Evolutionary conservation across 108 stramenopile genomes (phyloP), one percentile per base, ranked within the genome.

Genomic region (Pseudonitzschia multistriata): DNA sequence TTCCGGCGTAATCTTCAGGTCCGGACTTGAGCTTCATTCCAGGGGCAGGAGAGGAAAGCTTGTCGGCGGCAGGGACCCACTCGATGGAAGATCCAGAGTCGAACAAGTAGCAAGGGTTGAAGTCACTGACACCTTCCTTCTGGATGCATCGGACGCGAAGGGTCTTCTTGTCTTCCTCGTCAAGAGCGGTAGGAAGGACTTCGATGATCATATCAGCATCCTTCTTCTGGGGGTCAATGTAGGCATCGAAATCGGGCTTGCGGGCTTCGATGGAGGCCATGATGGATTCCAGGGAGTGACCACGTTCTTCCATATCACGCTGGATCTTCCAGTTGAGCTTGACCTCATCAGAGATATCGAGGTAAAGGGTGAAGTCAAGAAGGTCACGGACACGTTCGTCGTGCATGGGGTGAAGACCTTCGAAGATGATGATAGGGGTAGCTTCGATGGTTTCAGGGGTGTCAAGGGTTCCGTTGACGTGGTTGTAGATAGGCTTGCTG

Each of bases 311-410:
- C 95, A 96, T 98, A 79, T 98, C 97, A 70, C 97, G 90, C 79
- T 98, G 97, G 74, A 98, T 96, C 88, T 98, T 98, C 97, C 97
- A 98, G 82, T 96, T 95, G 67, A 95, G 93, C 88, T 98, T 98
- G 83, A 98, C 96, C 55, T 94, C 97, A 53, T 89, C 86, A 36
- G 90, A 90, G 80, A 98, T 98, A 75, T 98, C 97, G 69, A 98
- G 92, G 87, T 98, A 98, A 64, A 98, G 93, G 54, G 88, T 88
- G 89, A 96, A 98, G 90, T 98, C 97, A 42, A 98, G 87, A 49
- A 98, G 92, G 29, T 95, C 93, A 70, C 86, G 89, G 62, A 98
- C 97, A 74, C 97, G 96, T 27, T 86, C 82, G 82, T 98, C 97
- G 77, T 86, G 84, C 86, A 96, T 92, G 70, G 97, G 97, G 88